phyloP scores from a whole-genome alignment of 306 rosid genomes.

The Senna tora region DNA sequence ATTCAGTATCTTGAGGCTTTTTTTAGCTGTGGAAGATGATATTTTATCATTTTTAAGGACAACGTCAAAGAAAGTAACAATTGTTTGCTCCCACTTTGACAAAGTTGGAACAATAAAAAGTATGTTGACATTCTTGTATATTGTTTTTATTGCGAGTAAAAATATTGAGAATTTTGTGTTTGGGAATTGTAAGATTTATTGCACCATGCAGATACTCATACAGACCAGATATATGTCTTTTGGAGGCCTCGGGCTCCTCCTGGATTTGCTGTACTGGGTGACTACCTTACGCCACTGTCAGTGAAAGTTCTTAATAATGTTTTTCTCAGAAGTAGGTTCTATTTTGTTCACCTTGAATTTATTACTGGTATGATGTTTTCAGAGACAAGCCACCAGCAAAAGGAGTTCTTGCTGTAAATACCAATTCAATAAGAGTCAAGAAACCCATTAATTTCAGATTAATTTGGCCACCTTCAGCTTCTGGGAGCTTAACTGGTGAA shows the following conservation, averaged over 20 bases:
- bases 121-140: slow-evolving; percentile 39
- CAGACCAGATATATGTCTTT: slow-evolving; percentile 76
- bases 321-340: slow-evolving; percentile 35
- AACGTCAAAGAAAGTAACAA: slow-evolving; percentile 85
- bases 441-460: slow-evolving; percentile 75
- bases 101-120: slow-evolving; percentile 83
- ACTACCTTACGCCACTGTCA: slow-evolving; percentile 88
- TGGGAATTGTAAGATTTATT: slow-evolving; percentile 32
- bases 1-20: slow-evolving; percentile 87
- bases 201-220: slow-evolving; percentile 60
- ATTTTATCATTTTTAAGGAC: slow-evolving; percentile 84
- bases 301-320: slow-evolving; percentile 44
- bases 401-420: slow-evolving; percentile 89
- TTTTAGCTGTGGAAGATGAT: slow-evolving; percentile 94
- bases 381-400: slow-evolving; percentile 96
- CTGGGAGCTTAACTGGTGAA: slow-evolving; percentile 43
- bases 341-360: slow-evolving; percentile 15
- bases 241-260: slow-evolving; percentile 99
- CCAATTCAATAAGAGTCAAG: slow-evolving; percentile 70
- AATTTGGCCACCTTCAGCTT: slow-evolving; percentile 77
- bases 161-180: slow-evolving; percentile 25
- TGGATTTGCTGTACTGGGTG: slow-evolving; percentile 95
- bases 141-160: slow-evolving; percentile 11
- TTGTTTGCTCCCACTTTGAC: slow-evolving; percentile 88
- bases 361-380: slow-evolving; percentile 43